Percentiles rank a stretch among this genome's conserved stretches.
phyloP scores from a whole-genome alignment of 1,284 basidiomycete species.

The Athelia psychrophila region DNA sequence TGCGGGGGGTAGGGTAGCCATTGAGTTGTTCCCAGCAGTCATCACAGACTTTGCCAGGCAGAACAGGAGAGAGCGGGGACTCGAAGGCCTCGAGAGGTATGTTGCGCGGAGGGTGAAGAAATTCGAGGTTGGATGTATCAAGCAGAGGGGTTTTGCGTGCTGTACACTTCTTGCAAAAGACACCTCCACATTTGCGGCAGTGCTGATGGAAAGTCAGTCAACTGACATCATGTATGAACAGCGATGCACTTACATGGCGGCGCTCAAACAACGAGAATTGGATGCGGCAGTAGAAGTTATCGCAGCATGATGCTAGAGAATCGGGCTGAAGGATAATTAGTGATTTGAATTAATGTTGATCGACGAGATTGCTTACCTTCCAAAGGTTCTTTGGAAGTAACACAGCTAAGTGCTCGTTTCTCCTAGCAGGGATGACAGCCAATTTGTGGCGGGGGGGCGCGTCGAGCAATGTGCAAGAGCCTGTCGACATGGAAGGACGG shows the following conservation, averaged over 20 bases:
- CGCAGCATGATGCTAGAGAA: constrained; percentile 55
- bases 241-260: constrained; percentile 56
- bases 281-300: constrained; percentile 66
- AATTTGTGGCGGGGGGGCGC: background rate
- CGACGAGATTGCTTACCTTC: constrained; percentile 49
- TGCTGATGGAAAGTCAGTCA: constrained; percentile 42
- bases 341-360: background rate
- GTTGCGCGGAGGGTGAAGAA: constrained; percentile 65
- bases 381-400: constrained; percentile 64
- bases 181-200: constrained; percentile 76
- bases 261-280: constrained; percentile 66
- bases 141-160: constrained; percentile 55
- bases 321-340: constrained; percentile 45
- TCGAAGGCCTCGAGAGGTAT: constrained; percentile 54
- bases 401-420: constrained; percentile 76
- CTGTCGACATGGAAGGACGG: constrained; percentile 9
- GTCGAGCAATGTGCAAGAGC: constrained; percentile 6
- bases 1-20: constrained; percentile 35
- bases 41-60: constrained; percentile 59
- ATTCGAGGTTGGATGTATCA: constrained; percentile 63
- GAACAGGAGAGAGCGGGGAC: constrained; percentile 51
- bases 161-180: constrained; percentile 66
- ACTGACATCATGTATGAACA: too few relatives aligned
- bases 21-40: constrained; percentile 73
- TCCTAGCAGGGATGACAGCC: constrained; percentile 18